Evolutionary conservation across 116 monocot genomes (phyloP).

Genomic region (Trichopus zeylanicus): DNA sequence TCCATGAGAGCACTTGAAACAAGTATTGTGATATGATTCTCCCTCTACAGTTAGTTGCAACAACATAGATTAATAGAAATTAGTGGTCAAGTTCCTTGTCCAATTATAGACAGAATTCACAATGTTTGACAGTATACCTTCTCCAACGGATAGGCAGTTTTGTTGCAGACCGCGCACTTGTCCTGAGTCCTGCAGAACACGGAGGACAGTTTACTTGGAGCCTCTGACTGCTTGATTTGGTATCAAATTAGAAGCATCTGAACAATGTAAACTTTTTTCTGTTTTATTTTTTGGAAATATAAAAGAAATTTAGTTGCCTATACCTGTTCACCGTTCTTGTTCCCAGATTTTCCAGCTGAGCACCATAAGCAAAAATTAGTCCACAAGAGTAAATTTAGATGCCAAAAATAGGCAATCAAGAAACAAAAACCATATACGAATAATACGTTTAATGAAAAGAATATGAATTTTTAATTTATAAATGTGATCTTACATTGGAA

Average conservation of each 20-base stretch:
- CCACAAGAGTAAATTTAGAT: neutral
- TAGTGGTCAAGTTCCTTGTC: no score
- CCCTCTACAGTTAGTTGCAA: conserved; percentile 70
- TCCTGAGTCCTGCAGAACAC: conserved; percentile 91
- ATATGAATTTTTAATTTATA: neutral
- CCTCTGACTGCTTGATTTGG: conserved; percentile 25
- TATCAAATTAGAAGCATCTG: neutral
- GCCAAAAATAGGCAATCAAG: neutral
- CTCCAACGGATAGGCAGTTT: conserved; percentile 85
- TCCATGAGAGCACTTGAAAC: conserved; percentile 84
- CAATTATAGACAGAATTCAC: no score
- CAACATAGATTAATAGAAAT: neutral
- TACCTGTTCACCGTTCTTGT: conserved; percentile 37
- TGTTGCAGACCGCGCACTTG: conserved; percentile 78
- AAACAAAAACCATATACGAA: neutral
- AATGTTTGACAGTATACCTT: no score
- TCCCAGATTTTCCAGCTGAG: conserved; percentile 40
- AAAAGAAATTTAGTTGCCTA: neutral
- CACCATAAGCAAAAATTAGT: neutral
- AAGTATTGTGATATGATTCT: conserved; percentile 79
- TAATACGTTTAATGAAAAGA: no score
- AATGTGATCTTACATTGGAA: conserved; percentile 38
- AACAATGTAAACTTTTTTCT: neutral
- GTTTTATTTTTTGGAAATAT: no score
- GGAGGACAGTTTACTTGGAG: conserved; percentile 69